Base-by-base conservation (phyloP, 805 yeast genomes). In the Candida nonsorbophila region DNA sequence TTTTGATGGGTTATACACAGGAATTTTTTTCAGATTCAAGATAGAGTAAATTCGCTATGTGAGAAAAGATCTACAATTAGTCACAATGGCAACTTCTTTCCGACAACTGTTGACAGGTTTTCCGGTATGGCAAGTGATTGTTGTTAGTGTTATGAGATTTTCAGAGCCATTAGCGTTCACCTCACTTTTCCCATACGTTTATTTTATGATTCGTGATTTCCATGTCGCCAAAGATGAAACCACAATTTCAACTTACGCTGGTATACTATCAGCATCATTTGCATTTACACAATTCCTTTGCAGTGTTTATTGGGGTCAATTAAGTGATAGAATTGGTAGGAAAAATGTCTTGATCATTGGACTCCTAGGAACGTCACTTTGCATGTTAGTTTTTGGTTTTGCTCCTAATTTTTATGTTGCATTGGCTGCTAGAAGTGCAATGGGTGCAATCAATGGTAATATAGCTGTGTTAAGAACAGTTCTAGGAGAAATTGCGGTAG, bases 121-220 rank as follows among this genome's bases (percentile, higher is more conserved):
- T 44, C 83, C 83, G 11, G 56, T 67, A 44, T 53, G 67, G 45
- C 82, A 77, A 38, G 58, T 60, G 49, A 28, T 38, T 19, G 58
- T 56, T 32, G 45, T 60, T 5, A 39, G 59, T 16, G 37, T 67
- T 16, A 69, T 75, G 28, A 55, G 83, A 33, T 69, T 76, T 36
- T 63, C 76, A 8, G 83, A 77, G 45, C 83, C 84, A 1, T 63
- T 77, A 13, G 73, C 81, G 3, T 77, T 76, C 55, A 73, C 82
- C 3, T 74, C 81, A 4, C 49, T 76, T 19, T 76, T 77, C 44
- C 84, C 84, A 3, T 77, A 77, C 42, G 67, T 76, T 22, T 77
- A 71, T 47, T 77, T 72, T 52, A 72, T 77, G 80, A 75, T 77
- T 12, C 50, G 72, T 35, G 79, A 73, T 36, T 76, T 76, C 45